Evolutionary conservation across 2,329 filamentous ascomycete genomes (phyloP), one percentile per base, ranked within the genome.

Genomic region (Penicillium olsonii): DNA sequence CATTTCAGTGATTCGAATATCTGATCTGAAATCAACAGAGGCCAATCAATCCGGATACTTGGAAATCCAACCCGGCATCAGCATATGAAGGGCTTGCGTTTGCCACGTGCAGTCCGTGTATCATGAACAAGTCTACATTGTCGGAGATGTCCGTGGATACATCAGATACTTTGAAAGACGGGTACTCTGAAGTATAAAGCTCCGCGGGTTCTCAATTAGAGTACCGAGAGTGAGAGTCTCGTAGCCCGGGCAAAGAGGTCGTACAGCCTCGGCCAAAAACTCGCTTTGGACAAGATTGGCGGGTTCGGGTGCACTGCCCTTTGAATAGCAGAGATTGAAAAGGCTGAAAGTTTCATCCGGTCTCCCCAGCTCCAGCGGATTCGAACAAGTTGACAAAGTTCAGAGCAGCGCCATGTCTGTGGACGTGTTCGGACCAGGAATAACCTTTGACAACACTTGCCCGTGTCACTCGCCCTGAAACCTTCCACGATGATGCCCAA

Each of bases 381-480:
- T 37, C 29, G 48, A 31, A 48, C 9, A 2, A 31, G 6, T 31
- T 12, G 33, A 38, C n/a, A 26, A 17, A 24, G 34, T 38, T 22
- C 31, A 37, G 37, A 43, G 26, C 48, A 37, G 11, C 37, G 33
- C 31, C 22, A 47, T 35, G 35, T 50, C 37, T 17, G 34, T 24
- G 15, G 15, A 40, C 18, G 40, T n/a, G 9, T 18, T 31, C 35
- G 44, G 37, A 22, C 37, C 31, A 29, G 26, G 43, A 15, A 47
- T 50, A 42, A 17, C 37, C 48, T 50, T 33, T 45, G 38, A 42
- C 26, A 37, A 37, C 43, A 42, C 42, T n/a, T n/a, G 29, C 37
- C 37, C 43, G 48, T 50, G 17, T 24, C 20, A 50, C 55, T 47
- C 37, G 37, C 37, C 49, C 33, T 52, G 31, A 34, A 27, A 42